phyloP scores from a whole-genome alignment of 2,329 filamentous ascomycete species.

The Penicillium nordicum region DNA sequence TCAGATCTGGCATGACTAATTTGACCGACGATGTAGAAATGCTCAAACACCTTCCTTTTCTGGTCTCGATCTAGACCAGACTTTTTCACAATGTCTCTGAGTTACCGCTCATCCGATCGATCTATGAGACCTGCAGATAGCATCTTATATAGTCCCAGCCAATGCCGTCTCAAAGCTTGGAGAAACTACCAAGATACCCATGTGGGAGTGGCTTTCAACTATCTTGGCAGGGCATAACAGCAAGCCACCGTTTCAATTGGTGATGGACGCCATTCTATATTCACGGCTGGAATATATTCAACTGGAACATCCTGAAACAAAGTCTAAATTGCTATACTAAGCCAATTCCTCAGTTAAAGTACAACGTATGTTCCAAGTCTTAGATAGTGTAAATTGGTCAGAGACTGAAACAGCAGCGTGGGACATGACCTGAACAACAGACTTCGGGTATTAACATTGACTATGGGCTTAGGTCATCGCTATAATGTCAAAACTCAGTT shows the following conservation, averaged over 20 bases:
- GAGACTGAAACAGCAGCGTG: constrained; percentile 6
- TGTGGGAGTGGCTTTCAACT: background rate
- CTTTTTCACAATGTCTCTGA: constrained; percentile 1
- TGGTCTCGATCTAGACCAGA: background rate
- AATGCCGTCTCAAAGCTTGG: background rate
- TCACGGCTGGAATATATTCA: background rate
- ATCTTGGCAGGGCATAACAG: background rate
- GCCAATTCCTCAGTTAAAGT: background rate
- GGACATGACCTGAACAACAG: constrained; percentile 1
- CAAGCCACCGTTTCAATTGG: background rate
- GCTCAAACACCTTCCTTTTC: background rate
- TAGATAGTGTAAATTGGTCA: background rate
- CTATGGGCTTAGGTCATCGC: background rate
- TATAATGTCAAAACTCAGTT: background rate
- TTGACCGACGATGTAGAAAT: background rate
- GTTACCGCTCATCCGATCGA: constrained; percentile 6
- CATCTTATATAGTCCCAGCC: background rate
- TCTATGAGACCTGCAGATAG: constrained; percentile 1
- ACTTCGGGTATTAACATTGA: background rate
- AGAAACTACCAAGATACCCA: background rate
- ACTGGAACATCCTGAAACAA: constrained; percentile 5
- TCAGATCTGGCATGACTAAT: background rate
- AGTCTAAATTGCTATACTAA: background rate
- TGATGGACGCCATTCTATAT: background rate
- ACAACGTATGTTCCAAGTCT: no score